phyloP scores from a whole-genome alignment of 306 rosid genomes.

The Casuarina glauca region DNA sequence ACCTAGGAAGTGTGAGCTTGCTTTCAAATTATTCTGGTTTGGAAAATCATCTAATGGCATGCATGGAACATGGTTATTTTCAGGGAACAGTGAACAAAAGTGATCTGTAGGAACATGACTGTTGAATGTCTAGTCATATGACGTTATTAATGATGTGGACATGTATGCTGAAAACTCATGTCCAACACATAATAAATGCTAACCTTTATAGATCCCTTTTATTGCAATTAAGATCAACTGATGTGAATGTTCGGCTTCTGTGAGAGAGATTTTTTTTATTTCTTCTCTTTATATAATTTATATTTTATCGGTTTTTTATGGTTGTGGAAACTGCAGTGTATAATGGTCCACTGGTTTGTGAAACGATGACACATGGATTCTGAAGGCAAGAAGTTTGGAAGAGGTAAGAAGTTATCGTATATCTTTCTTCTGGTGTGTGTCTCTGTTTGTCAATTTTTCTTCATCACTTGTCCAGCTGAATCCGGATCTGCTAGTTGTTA shows the following conservation, averaged over 20 bases:
- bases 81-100: not conserved
- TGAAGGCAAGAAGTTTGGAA: slow-evolving; percentile 77
- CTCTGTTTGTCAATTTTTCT: not conserved
- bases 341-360: slow-evolving; percentile 35
- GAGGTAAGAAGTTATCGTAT: slow-evolving; percentile 50
- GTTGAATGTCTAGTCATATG: not conserved
- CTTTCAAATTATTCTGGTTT: not conserved
- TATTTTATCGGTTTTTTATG: slow-evolving; percentile 21
- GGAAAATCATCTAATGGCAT: not conserved
- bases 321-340: slow-evolving; percentile 45
- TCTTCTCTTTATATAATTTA: slow-evolving; percentile 5
- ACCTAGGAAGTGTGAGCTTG: not conserved
- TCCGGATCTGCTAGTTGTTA: not conserved
- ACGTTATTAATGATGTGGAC: not conserved
- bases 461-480: not conserved
- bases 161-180: not conserved
- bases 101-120: not conserved
- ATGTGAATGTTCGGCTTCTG: not conserved
- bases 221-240: not conserved
- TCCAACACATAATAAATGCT: slow-evolving; percentile 2
- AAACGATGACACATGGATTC: slow-evolving; percentile 70
- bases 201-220: not conserved
- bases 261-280: not conserved
- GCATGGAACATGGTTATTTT: not conserved
- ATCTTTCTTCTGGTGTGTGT: slow-evolving; percentile 10